Percentiles rank a stretch among this genome's conserved stretches.
phyloP scores from a whole-genome alignment of 192 early-diverging fungal species.

The Coemansia sp. region DNA sequence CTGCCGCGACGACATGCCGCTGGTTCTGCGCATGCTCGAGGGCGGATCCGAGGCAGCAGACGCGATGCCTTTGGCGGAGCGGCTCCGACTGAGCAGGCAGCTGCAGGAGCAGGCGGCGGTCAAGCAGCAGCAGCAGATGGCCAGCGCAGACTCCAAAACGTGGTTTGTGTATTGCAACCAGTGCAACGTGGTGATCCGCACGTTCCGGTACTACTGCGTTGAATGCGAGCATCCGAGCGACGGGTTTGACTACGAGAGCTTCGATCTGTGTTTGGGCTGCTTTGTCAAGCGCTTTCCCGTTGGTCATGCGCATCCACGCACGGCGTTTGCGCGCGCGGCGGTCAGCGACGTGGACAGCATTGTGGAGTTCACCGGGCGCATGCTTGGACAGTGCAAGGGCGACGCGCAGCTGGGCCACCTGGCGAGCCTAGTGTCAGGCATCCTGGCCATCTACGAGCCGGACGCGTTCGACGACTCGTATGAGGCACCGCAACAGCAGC shows the following conservation, averaged over 20 bases:
- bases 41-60: conserved; percentile 18
- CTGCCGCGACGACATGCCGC: conserved; percentile 28
- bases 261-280: conserved; percentile 74
- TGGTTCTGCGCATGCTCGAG: conserved; percentile 40
- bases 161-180: conserved; percentile 78
- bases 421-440: conserved; percentile 7
- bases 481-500: conserved; percentile 1
- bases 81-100: conserved; percentile 13
- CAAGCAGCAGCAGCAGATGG: background rate
- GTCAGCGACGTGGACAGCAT: conserved; percentile 40
- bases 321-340: conserved; percentile 71
- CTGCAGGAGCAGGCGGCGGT: conserved; percentile 1
- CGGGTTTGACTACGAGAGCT: conserved; percentile 68
- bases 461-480: conserved; percentile 38
- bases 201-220: conserved; percentile 82
- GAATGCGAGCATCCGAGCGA: conserved; percentile 75
- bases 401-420: background rate
- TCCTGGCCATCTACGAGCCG: conserved; percentile 29
- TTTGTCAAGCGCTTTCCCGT: conserved; percentile 69
- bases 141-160: conserved; percentile 44
- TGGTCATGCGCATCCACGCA: conserved; percentile 75
- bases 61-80: conserved; percentile 35
- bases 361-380: conserved; percentile 28
- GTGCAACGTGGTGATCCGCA: conserved; percentile 77
- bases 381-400: conserved; percentile 13